Evolutionary conservation across 208 protist genomes (phyloP), one percentile per base, ranked within the genome.

Genomic region (Trypanosoma boissoni): DNA sequence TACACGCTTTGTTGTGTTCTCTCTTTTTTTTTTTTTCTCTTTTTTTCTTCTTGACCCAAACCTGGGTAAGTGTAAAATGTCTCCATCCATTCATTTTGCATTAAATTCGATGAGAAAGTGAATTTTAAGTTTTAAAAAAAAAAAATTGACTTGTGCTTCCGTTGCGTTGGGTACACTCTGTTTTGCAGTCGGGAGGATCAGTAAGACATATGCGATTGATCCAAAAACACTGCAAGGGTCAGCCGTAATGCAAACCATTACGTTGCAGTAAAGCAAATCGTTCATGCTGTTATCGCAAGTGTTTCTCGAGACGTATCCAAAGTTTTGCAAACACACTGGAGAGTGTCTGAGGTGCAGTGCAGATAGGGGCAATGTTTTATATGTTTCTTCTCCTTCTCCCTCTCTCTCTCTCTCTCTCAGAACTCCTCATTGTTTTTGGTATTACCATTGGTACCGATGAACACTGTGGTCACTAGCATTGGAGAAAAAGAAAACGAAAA

Each of bases 391-490:
- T 90, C 79, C 43, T 82, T 96, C 24, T 80, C 93, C 46, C 87
- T 93, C 68, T 83, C 74, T 71, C n/a, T n/a, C n/a, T n/a, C n/a
- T 97, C 92, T 57, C 80, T 96, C 60, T 91, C 87, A 12, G 87
- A 97, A 79, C 95, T 96, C 78, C 44, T 97, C 48, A 96, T 97
- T 58, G 92, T 97, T 52, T 97, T 97, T 58, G 92, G 89, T 48
- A 88, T 90, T 1, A 41, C 84, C 4, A 69, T 91, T 12, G 89
- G 92, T 21, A 96, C 92, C 3, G 83, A 97, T 58, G 92, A 90
- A 23, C 86, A 96, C 85, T 86, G 80, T 12, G 92, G 92, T 45
- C 85, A 90, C 27, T 86, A 83, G 63, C 50, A 60, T 12, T 81
- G 12, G 88, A 92, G 29, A 86, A 94, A n/a, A n/a, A n/a, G n/a